Evolutionary conservation across 176 grass and related monocot species (phyloP), one percentile per base, ranked within the genome.

Genomic region (Rhipidocladum racemiflorum): DNA sequence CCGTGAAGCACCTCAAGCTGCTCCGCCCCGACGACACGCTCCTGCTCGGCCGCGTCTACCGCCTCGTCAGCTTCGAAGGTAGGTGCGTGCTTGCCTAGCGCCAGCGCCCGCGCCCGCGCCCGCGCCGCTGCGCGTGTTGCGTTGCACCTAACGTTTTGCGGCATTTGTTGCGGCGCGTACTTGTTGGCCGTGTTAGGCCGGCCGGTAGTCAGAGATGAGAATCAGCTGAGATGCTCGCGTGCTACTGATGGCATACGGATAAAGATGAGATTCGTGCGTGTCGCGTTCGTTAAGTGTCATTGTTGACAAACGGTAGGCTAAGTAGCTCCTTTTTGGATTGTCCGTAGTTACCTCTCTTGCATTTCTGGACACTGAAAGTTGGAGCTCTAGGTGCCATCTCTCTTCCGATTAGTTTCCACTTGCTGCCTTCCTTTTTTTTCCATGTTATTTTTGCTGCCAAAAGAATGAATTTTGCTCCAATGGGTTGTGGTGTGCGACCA

Each of bases 1-100:
- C 91, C 9, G 83, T 94, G 9, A 91, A 92, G 92, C 89, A 93
- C 82, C 92, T 99, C 35, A 99, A 99, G 89, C 72, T 99, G 55
- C 96, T 99, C 86, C 91, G 96, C 48, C 96, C 96, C 11, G 91
- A 99, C 70, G 96, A 99, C 71, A 95, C 88, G 21, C 91, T 99
- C 64, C 49, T 87, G 38, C 81, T 98, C 75, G 90, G 90, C 88
- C 87, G 84, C 88, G 91, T 91, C 84, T 95, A 98, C 79, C 91
- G 91, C 82, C 96, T 98, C 46, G 90, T 98, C 85, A 95, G 88
- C 90, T 98, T 98, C 82, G 90, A 98, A 95, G 92, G 96, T 98
- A 76, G 38, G 32, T 30, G 4, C 51, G 14, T 18, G 20, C 9
- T 1, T 2, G 15, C 21, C 20, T 25, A 4, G 11, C 7, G 53